Evolutionary conservation across 768 basidiomycete genomes (phyloP), one percentile per base, ranked within the genome.

Genomic region (Xanthoconium stramineum): DNA sequence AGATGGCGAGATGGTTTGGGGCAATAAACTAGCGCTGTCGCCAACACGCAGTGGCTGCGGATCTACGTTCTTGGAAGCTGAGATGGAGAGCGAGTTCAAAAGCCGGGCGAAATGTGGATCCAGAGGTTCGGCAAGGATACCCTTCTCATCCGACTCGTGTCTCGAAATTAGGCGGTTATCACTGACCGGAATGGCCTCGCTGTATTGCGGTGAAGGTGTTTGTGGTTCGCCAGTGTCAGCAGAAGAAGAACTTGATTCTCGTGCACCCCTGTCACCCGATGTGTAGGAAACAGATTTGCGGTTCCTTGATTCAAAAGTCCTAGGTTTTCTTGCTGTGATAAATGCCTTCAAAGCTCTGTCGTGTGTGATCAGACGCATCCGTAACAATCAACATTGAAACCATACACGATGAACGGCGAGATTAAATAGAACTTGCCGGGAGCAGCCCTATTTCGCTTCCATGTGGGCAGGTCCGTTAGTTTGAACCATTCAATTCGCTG

Each of bases 401-500:
- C 82, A 53, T 74, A 92, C 90, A 76, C 80, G 62, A 99, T 93
- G 75, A 98, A 97, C 5, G 96, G 95, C 1, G 93, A 84, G 37
- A 98, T 94, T 66, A 98, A 78, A 75, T 97, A 99, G 72, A 97
- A 98, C 70, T 90, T 94, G 40, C 89, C 87, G 15, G 78, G 79
- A 55, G 75, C 76, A 36, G 80, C 75, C 66, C 82, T 89, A 68
- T 82, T 88, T 63, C 83, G 83, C 69, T 83, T 93, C 95, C 95
- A 99, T 1, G 91, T 94, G 1, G 96, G 97, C 10, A 99, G 77
- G 69, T 98, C 94, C 19, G 80, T 78, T 49, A 98, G 75, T 57
- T 78, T 84, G 73, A 97, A 97, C 97, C 97, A 99, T 68, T 94
- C 88, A 62, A 98, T 98, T 78, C 91, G 92, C 95, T 98, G 68